Evolutionary conservation across 2,329 filamentous ascomycete species (phyloP).

Genomic region (Catunica adiposa): DNA sequence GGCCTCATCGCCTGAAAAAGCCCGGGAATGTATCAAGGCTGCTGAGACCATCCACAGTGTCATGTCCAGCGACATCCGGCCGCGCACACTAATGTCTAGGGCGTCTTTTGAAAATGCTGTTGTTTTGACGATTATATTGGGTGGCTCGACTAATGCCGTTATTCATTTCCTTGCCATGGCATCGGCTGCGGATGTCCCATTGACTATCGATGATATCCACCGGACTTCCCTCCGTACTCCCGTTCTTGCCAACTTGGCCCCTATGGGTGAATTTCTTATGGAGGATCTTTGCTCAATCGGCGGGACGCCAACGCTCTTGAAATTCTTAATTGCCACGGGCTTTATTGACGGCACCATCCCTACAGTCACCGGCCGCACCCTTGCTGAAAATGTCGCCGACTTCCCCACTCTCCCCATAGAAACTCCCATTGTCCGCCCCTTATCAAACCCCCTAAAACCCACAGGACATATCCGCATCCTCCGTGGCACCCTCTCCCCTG

Average conservation of each 20-base stretch:
- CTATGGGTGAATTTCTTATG: conserved; percentile 72
- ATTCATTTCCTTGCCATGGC: conserved; percentile 86
- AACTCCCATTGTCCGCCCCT: conserved; percentile 66
- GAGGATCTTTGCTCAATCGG: conserved; percentile 75
- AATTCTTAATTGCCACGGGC: conserved; percentile 62
- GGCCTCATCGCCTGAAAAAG: conserved; percentile 65
- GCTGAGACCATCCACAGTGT: conserved; percentile 63
- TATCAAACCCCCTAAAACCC: conserved; percentile 57
- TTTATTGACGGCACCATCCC: conserved; percentile 62
- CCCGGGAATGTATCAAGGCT: conserved; percentile 69
- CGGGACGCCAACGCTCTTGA: conserved; percentile 71
- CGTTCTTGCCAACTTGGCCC: conserved; percentile 72
- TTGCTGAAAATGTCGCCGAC: conserved; percentile 62
- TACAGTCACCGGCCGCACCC: conserved; percentile 70
- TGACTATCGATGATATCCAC: conserved; percentile 71
- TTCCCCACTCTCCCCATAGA: conserved; percentile 62
- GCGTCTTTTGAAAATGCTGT: conserved; percentile 75
- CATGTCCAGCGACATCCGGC: conserved; percentile 69
- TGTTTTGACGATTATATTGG: conserved; percentile 81
- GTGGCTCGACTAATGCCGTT: conserved; percentile 76
- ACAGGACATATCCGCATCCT: conserved; percentile 83
- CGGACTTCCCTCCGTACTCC: conserved; percentile 68
- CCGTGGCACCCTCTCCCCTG: conserved; percentile 72
- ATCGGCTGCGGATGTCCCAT: conserved; percentile 58
- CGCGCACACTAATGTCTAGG: conserved; percentile 64